Conservation (phyloP, 768 basidiomycete species). For the Calocybe cyanea region DNA sequence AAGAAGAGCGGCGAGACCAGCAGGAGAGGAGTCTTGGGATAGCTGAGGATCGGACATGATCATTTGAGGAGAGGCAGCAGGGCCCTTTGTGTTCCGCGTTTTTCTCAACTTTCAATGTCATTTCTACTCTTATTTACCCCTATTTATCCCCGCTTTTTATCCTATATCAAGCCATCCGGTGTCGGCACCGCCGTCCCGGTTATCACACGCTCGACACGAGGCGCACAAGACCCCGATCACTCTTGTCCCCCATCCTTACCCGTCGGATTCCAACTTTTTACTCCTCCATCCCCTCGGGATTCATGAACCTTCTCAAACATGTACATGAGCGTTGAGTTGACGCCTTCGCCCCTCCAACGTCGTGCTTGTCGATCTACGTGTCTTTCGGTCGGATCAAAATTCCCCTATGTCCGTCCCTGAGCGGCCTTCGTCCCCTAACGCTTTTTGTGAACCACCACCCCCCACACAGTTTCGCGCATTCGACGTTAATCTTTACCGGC, state of each 20-base stretch:
- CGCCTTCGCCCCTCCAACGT: no score
- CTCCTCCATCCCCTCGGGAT: background rate
- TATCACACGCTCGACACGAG: conserved; percentile 20
- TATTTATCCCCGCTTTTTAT: background rate
- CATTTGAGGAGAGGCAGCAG: background rate
- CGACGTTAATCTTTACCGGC: no score
- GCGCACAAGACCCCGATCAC: conserved; percentile 14
- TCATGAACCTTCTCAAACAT: no score
- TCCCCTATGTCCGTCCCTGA: no score
- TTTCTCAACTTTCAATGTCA: background rate
- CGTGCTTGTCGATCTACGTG: no score
- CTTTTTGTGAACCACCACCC: no score
- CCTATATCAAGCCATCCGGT: conserved; percentile 6
- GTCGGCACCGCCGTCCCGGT: conserved; percentile 21
- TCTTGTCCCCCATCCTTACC: background rate
- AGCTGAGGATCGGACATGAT: background rate
- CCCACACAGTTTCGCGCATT: no score
- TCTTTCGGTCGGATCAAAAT: no score
- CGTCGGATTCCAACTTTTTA: background rate
- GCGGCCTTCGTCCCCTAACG: no score
- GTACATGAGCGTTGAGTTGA: no score
- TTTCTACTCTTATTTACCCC: background rate
- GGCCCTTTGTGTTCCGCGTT: conserved; percentile 1
- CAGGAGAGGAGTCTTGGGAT: conserved; percentile 12
- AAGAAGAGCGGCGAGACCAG: conserved; percentile 58